Evolutionary conservation across 106 monocot genomes (phyloP).

Genomic region (Vanilla planifolia): DNA sequence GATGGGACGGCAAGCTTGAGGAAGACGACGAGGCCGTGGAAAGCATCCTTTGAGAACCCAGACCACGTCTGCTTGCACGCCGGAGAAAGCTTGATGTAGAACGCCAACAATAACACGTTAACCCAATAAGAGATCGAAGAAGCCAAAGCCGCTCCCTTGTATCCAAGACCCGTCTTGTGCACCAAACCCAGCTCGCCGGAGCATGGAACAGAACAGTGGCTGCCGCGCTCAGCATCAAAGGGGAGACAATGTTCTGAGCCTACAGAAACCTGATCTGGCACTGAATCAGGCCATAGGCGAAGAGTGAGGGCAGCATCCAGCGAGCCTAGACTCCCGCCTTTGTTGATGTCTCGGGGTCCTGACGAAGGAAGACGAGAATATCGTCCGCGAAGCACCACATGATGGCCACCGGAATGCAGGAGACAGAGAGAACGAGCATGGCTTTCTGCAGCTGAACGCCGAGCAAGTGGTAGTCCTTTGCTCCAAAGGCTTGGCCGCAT

Average conservation of each 20-base stretch:
- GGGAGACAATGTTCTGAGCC: constrained; percentile 23
- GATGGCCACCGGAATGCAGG: constrained; percentile 12
- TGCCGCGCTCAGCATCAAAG: constrained; percentile 15
- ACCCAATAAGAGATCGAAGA: constrained; percentile 17
- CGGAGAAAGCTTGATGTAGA: constrained; percentile 12
- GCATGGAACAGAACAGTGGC: constrained; percentile 12
- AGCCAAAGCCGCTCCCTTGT: constrained; percentile 12
- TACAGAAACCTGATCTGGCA: constrained; percentile 20
- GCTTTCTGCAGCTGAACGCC: constrained; percentile 43
- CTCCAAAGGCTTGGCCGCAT: constrained; percentile 43
- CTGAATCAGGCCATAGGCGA: constrained; percentile 1
- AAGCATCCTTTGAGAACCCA: constrained; percentile 31
- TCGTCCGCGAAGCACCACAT: constrained; percentile 17
- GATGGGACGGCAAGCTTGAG: constrained; percentile 28
- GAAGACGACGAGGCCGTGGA: constrained; percentile 16
- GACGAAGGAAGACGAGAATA: constrained; percentile 9
- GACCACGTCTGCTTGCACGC: constrained; percentile 28
- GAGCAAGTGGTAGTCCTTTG: constrained; percentile 27
- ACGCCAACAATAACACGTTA: neutral
- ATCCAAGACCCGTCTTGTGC: constrained; percentile 5
- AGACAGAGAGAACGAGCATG: constrained; percentile 26
- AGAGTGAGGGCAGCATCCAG: constrained; percentile 13
- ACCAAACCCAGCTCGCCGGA: constrained; percentile 19
- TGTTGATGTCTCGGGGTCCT: constrained; percentile 12
- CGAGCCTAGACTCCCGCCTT: constrained; percentile 5